These are phyloP conservation scores for Rhizoctonia solani DNA, from an alignment of 1,284 basidiomycete species.

Conservation along the genomic window DNA sequence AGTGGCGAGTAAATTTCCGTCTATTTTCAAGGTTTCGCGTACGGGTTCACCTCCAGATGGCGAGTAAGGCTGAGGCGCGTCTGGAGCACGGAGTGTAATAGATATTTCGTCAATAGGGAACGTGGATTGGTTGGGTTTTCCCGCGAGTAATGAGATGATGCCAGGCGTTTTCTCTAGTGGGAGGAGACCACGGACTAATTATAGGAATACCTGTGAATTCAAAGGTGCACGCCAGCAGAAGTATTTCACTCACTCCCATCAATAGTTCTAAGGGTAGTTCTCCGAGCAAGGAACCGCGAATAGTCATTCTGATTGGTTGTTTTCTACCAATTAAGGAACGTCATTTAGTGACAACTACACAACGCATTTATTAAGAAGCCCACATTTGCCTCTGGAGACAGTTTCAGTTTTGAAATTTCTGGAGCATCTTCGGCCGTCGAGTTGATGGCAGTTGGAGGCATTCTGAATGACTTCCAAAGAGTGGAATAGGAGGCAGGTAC, in stretches of 20 bases:
- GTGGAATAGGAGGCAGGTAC: background rate
- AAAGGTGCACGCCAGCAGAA: background rate
- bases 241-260: constrained; percentile 12
- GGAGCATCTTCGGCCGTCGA: constrained; percentile 27
- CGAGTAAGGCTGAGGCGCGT: constrained; percentile 37
- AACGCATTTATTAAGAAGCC: background rate
- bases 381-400: constrained; percentile 8
- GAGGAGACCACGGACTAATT: constrained; percentile 62
- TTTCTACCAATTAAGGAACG: background rate
- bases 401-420: constrained; percentile 7
- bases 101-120: constrained; percentile 86
- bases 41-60: constrained; percentile 42
- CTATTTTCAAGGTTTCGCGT: constrained; percentile 56
- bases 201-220: background rate
- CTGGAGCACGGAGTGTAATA: constrained; percentile 59
- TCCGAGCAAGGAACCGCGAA: constrained; percentile 13
- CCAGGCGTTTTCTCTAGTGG: constrained; percentile 78
- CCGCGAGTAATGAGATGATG: constrained; percentile 83
- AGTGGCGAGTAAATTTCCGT: constrained; percentile 58
- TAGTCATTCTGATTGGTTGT: constrained; percentile 12
- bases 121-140: constrained; percentile 85
- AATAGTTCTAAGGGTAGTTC: constrained; percentile 12
- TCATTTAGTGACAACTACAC: background rate
- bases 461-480: background rate
- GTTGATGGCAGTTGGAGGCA: background rate